Evolutionary conservation across 2,329 filamentous ascomycete species (phyloP).

Genomic region (Penicillium sp.): DNA sequence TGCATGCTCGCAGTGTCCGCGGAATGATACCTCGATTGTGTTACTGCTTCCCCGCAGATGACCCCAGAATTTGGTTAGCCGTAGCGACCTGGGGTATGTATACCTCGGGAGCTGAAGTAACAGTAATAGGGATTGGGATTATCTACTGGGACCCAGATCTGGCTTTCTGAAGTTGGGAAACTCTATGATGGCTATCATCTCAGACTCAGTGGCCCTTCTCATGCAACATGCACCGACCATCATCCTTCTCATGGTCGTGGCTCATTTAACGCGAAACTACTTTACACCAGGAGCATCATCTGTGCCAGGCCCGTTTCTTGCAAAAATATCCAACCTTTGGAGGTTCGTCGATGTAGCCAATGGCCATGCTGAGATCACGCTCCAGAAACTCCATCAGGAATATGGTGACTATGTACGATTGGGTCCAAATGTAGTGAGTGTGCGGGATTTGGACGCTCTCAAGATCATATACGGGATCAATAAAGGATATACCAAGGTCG

Average conservation of each 20-base stretch:
- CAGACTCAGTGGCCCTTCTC: constrained; percentile 4
- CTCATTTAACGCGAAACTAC: constrained; percentile 13
- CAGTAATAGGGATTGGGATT: too few relatives aligned
- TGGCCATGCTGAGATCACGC: constrained; percentile 12
- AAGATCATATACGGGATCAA: constrained; percentile 23
- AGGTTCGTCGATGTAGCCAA: constrained; percentile 16
- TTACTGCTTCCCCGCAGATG: constrained; percentile 13
- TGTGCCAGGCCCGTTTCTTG: constrained; percentile 12
- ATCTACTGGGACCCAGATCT: not conserved
- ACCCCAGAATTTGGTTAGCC: constrained; percentile 1
- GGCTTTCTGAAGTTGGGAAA: not conserved
- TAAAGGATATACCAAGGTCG: constrained; percentile 16
- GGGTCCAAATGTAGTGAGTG: constrained; percentile 22
- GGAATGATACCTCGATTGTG: constrained; percentile 8
- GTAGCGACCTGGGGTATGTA: not conserved
- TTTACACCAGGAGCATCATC: constrained; percentile 8
- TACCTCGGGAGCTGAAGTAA: not conserved
- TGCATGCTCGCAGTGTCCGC: not conserved
- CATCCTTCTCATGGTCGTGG: not conserved
- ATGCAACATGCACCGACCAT: constrained; percentile 2
- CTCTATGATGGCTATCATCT: constrained; percentile 8
- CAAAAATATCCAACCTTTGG: constrained; percentile 16
- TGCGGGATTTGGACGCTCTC: constrained; percentile 17
- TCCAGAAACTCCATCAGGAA: constrained; percentile 15
- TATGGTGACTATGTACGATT: constrained; percentile 20